A percentile compares a stretch with the other conserved stretches of the same genome.
These are phyloP conservation scores for Megacollybia marginata DNA, from an alignment of 768 basidiomycete species.

Conservation along the genomic window DNA sequence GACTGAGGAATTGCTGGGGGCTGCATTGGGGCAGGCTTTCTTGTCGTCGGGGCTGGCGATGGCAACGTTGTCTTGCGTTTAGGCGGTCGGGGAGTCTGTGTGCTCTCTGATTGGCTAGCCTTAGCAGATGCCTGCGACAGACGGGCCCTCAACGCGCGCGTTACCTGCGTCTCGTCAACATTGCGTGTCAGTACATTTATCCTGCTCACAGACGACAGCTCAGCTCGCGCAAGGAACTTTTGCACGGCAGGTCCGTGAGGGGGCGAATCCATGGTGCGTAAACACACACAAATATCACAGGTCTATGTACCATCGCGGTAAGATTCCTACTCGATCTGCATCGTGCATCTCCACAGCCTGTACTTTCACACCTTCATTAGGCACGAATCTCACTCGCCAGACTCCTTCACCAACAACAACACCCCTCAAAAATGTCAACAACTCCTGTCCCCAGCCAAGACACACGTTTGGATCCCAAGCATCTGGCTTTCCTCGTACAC, in stretches of 20 bases:
- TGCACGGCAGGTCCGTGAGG: conserved; percentile 36
- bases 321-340: conserved; percentile 67
- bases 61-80: conserved; percentile 62
- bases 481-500: conserved; percentile 64
- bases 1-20: conserved; percentile 13
- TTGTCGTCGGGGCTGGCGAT: conserved; percentile 4
- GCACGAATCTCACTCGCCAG: conserved; percentile 67
- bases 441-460: conserved; percentile 63
- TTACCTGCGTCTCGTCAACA: conserved; percentile 44
- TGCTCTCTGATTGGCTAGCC: conserved; percentile 36
- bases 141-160: conserved; percentile 72
- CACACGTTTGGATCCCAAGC: conserved; percentile 76
- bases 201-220: conserved; percentile 68
- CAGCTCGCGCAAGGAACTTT: conserved; percentile 73
- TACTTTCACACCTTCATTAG: conserved; percentile 50
- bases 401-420: conserved; percentile 29
- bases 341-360: conserved; percentile 38
- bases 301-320: conserved; percentile 68
- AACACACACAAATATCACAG: too few relatives aligned
- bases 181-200: too few relatives aligned
- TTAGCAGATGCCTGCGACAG: conserved; percentile 83
- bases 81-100: conserved; percentile 56
- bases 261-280: too few relatives aligned
- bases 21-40: conserved; percentile 10
- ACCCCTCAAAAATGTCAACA: conserved; percentile 48